These are phyloP conservation scores for Saccharomycopsis lassenensis DNA, from an alignment of 805 yeast species.

Conservation along the genomic window DNA sequence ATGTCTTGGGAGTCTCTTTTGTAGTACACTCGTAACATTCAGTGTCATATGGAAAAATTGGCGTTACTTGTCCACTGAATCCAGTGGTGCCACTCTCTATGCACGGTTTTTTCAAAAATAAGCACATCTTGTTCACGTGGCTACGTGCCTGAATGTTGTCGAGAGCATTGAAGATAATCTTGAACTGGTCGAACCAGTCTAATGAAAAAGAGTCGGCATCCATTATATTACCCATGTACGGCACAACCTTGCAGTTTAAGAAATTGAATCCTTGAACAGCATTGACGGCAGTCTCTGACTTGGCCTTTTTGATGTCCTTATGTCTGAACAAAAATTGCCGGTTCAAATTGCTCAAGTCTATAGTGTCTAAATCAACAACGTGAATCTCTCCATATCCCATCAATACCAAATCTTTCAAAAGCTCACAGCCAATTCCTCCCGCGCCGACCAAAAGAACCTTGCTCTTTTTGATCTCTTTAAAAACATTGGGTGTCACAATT, in stretches of 20 bases:
- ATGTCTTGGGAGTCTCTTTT: slow-evolving; percentile 80
- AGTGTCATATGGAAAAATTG: slow-evolving; percentile 67
- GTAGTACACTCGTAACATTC: slow-evolving; percentile 93
- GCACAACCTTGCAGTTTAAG: slow-evolving; percentile 46
- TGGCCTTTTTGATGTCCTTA: slow-evolving; percentile 81
- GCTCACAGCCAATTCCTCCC: slow-evolving; percentile 94
- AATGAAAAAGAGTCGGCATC: slow-evolving; percentile 61
- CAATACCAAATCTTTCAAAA: slow-evolving; percentile 67
- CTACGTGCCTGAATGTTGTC: slow-evolving; percentile 90
- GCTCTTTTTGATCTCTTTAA: slow-evolving; percentile 23
- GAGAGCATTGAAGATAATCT: slow-evolving; percentile 78
- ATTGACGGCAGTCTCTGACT: slow-evolving; percentile 72
- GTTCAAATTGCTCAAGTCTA: slow-evolving; percentile 84
- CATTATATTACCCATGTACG: slow-evolving; percentile 85
- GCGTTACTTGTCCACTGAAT: slow-evolving; percentile 86
- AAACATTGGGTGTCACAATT: too few species aligned
- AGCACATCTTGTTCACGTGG: slow-evolving; percentile 75
- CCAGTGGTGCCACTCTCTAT: slow-evolving; percentile 97
- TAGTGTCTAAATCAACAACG: slow-evolving; percentile 90
- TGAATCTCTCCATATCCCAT: slow-evolving; percentile 82
- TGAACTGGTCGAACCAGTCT: slow-evolving; percentile 68
- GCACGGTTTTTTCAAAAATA: slow-evolving; percentile 62
- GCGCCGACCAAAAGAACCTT: slow-evolving; percentile 84
- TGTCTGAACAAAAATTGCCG: slow-evolving; percentile 87
- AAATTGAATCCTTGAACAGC: slow-evolving; percentile 71